Evolutionary conservation across 257 asterid genomes (phyloP), one percentile per base, ranked within the genome.

Genomic region (Solanum sejunctum): DNA sequence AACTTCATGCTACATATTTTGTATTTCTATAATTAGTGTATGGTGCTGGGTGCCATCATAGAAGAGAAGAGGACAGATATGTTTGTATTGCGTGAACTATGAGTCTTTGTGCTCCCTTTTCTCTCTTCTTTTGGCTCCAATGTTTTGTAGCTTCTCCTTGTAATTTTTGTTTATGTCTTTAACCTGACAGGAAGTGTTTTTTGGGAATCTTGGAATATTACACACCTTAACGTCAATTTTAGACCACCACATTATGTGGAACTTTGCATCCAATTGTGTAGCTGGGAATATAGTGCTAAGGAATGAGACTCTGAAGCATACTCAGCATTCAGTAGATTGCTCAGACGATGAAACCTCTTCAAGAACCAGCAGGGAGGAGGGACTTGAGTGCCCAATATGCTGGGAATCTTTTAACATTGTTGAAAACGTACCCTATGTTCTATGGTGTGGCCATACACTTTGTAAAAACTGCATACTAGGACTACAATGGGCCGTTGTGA

Each of bases 361-460:
- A 67, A 84, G 80, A 55, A 72, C 92, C 63, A 93, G 95, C 88
- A 87, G 92, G 87, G 96, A 91, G 70, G 93, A 92, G 84, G 96
- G 96, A 57, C 89, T 96, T 63, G 99, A 96, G 84, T 96, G 99
- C 87, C 99, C 99, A 2, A 93, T 96, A 88, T 96, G 99, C 90
- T 93, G 96, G 93, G 99, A 96, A 86, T 96, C 98, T 60, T 94
- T 96, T 84, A 96, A 96, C 92, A 93, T 96, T 3, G 98, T 96
- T 32, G 99, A 96, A 85, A 96, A 96, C 85, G 85, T 94, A 32
- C 99, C 99, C 32, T 96, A 93, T 63, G 98, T 96, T 83, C 86
- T 96, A 73, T 96, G 98, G 98, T 94, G 98, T 83, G 98, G 99
- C 36, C 99, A 96, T 87, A 96, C 99, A n/a, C 90, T 96, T n/a